Evolutionary conservation across 306 rosid species (phyloP).

Genomic region (Canavalia gladiata): DNA sequence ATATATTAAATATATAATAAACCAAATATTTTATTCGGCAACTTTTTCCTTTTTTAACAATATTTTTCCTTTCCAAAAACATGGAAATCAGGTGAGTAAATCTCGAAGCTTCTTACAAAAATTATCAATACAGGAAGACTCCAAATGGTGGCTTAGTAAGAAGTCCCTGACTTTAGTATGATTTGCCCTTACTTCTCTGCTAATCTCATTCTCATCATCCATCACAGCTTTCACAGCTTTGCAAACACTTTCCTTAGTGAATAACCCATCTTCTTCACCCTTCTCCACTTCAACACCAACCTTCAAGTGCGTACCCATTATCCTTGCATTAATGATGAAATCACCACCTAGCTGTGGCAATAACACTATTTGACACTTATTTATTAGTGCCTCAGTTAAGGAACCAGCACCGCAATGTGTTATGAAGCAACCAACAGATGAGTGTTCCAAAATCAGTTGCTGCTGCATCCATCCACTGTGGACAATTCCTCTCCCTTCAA

Average conservation of each 20-base stretch:
- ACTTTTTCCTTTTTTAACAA: no score
- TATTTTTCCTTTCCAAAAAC: not conserved
- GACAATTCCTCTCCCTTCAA: slow-evolving; percentile 48
- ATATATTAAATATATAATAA: no score
- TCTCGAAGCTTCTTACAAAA: slow-evolving; percentile 47
- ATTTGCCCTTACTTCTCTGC: slow-evolving; percentile 50
- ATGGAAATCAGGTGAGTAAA: not conserved
- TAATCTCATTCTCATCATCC: slow-evolving; percentile 57
- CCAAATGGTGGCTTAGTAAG: slow-evolving; percentile 31
- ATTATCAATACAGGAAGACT: slow-evolving; percentile 22
- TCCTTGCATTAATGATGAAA: slow-evolving; percentile 54
- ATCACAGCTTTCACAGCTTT: slow-evolving; percentile 60
- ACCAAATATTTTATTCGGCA: no score
- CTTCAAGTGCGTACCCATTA: slow-evolving; percentile 43
- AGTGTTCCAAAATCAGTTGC: slow-evolving; percentile 60
- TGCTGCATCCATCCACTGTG: slow-evolving; percentile 77
- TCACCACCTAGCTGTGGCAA: slow-evolving; percentile 52
- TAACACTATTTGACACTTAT: slow-evolving; percentile 60
- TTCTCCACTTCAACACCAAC: slow-evolving; percentile 68
- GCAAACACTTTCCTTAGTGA: slow-evolving; percentile 58
- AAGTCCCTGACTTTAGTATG: slow-evolving; percentile 52
- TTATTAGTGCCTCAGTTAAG: slow-evolving; percentile 59
- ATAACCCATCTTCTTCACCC: slow-evolving; percentile 62
- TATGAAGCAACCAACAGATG: slow-evolving; percentile 74
- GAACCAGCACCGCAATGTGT: slow-evolving; percentile 81